A percentile compares a stretch with the other conserved stretches of the same genome.
phyloP scores from a whole-genome alignment of 2,329 filamentous ascomycete genomes.

The Thermochaetoides dissita region DNA sequence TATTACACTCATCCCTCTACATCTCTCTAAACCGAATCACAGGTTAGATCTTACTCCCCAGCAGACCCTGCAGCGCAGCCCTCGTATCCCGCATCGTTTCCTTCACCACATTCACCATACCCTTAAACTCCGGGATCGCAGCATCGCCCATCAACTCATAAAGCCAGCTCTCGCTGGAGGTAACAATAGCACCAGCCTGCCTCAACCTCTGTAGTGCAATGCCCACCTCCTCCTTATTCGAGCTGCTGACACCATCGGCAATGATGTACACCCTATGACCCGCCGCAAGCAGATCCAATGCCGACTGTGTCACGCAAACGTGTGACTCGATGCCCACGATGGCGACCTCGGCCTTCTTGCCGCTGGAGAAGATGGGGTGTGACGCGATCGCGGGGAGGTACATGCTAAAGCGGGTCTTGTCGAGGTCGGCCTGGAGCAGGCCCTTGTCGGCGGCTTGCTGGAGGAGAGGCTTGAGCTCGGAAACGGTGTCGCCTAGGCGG shows the following conservation, averaged over 20 bases:
- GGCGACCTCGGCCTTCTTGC: constrained; percentile 35
- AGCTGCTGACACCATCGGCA: constrained; percentile 79
- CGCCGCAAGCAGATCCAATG: constrained; percentile 59
- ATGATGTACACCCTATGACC: constrained; percentile 78
- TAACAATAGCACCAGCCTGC: constrained; percentile 63
- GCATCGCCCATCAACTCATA: constrained; percentile 87
- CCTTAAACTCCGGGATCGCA: constrained; percentile 54
- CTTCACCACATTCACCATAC: constrained; percentile 64
- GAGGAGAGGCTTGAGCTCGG: constrained; percentile 49
- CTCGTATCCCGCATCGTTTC: constrained; percentile 59
- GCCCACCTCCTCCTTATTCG: constrained; percentile 66
- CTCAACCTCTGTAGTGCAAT: constrained; percentile 66
- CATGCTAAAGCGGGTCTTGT: constrained; percentile 92
- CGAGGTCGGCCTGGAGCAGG: constrained; percentile 37
- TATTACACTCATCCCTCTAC: neutral
- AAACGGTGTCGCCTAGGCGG: constrained; percentile 66
- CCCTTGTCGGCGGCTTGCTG: constrained; percentile 29
- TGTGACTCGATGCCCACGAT: constrained; percentile 88
- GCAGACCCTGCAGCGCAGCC: constrained; percentile 50
- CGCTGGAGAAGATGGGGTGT: constrained; percentile 13
- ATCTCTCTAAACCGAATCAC: neutral
- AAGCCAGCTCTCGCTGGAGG: constrained; percentile 76
- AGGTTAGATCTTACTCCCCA: constrained; percentile 40
- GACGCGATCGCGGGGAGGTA: constrained; percentile 51
- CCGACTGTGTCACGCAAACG: constrained; percentile 89